Conservation (phyloP, 2,329 filamentous ascomycete genomes). For the Fusarium albosuccineum region DNA sequence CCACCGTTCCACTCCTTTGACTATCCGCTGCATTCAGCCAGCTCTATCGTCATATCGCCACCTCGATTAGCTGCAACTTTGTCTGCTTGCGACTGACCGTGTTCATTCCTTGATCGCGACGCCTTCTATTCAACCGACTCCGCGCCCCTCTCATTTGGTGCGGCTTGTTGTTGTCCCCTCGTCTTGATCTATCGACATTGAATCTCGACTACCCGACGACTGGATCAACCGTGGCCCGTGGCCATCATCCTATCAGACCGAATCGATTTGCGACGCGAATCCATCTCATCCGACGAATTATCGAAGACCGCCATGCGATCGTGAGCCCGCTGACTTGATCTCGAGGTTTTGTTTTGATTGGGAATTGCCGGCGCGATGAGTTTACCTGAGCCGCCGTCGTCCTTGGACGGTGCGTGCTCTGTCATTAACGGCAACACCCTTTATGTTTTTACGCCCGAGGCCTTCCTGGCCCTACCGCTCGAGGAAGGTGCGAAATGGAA, state of each 20-base stretch:
- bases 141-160: slow-evolving; percentile 12
- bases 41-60: slow-evolving; percentile 37
- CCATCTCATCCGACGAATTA: slow-evolving; percentile 20
- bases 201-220: slow-evolving; percentile 20
- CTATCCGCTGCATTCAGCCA: slow-evolving; percentile 43
- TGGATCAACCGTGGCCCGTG: slow-evolving; percentile 16
- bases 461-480: slow-evolving; percentile 81
- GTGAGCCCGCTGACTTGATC: slow-evolving; percentile 30
- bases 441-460: slow-evolving; percentile 82
- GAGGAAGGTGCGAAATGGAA: slow-evolving; percentile 79
- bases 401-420: slow-evolving; percentile 84
- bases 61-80: slow-evolving; percentile 35
- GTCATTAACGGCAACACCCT: slow-evolving; percentile 84
- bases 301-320: slow-evolving; percentile 45
- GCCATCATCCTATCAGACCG: slow-evolving; percentile 5
- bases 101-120: slow-evolving; percentile 35
- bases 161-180: slow-evolving; percentile 8
- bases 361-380: slow-evolving; percentile 67
- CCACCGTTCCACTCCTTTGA: slow-evolving; percentile 42
- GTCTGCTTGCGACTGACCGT: slow-evolving; percentile 34
- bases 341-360: slow-evolving; percentile 27
- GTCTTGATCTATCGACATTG: slow-evolving; percentile 15
- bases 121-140: slow-evolving; percentile 25
- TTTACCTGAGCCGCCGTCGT: slow-evolving; percentile 76
- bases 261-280: slow-evolving; percentile 29